Conservation (phyloP, 352 stramenopile species). For the Pythium folliculosum region DNA sequence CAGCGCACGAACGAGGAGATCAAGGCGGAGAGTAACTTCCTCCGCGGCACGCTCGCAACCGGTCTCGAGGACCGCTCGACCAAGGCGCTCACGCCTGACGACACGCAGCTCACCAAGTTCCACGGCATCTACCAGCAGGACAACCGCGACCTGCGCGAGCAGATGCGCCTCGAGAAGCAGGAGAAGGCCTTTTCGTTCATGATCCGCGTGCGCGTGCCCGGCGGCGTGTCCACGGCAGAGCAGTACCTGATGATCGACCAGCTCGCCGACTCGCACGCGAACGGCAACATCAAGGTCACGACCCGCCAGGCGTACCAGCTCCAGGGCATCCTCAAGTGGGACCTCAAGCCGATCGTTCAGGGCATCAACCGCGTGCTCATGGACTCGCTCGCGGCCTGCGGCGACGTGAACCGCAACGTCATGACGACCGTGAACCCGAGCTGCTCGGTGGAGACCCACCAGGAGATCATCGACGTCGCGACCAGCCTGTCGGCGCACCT, state of each 20-base stretch:
- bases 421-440: conserved; percentile 91
- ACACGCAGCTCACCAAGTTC: conserved; percentile 94
- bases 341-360: conserved; percentile 96
- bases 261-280: conserved; percentile 91
- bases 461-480: conserved; percentile 82
- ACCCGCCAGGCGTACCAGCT: conserved; percentile 97
- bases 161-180: conserved; percentile 78
- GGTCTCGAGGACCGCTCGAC: conserved; percentile 75
- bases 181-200: conserved; percentile 97
- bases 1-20: conserved; percentile 85
- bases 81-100: conserved; percentile 65
- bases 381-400: conserved; percentile 95
- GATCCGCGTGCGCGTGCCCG: conserved; percentile 96
- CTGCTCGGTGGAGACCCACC: conserved; percentile 87
- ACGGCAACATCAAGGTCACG: conserved; percentile 95
- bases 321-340: conserved; percentile 96
- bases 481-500: conserved; percentile 94
- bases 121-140: conserved; percentile 98
- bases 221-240: conserved; percentile 91
- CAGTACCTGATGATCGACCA: conserved; percentile 95
- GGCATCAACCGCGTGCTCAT: conserved; percentile 91
- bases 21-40: conserved; percentile 76
- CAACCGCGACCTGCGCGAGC: conserved; percentile 87
- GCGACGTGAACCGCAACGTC: conserved; percentile 97
- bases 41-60: conserved; percentile 68